Base-by-base conservation (phyloP, 768 basidiomycete genomes). In the Dendrothele bispora region DNA sequence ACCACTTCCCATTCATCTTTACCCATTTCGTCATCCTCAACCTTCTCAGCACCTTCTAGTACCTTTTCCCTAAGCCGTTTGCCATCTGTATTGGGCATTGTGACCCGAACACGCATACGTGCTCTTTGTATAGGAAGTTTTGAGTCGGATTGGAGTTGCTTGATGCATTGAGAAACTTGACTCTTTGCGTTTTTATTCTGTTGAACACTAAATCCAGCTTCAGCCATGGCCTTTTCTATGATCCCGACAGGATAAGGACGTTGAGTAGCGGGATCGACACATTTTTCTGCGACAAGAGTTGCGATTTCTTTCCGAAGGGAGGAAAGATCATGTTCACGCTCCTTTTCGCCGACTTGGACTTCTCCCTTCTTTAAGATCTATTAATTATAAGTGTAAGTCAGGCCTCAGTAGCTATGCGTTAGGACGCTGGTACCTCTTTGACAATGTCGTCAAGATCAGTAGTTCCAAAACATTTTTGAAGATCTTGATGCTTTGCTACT, bases 181-280 rank as follows among this genome's bases (percentile, higher is more conserved):
- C 87, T 89, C 71, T 99, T 99, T 4, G 94, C 95, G 18, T 80
- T 87, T 73, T 98, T 98, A 54, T 85, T 84, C 37, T 78, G 78
- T 57, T 90, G 88, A 22, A 95, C 87, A 55, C 91, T 95, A 67
- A 88, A 95, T 1, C 95, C 95, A 7, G 91, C 87, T 62, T 98
- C 95, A 7, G 82, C 70, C 95, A 99, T 95, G 0, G 94, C 94
- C 67, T 97, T 98, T 62, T 99, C 97, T 53, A 99, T 91, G 75
- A 98, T 91, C 15, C 91, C 86, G 26, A 95, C 91, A 5, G 93
- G 86, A 63, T 98, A 94, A 5, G 95, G 93, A 8, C 83, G 73
- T 62, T 91, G 86, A 1, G 93, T 95, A 4, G 77, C 70, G 1
- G 97, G 97, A 60, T 98, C 95, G 20, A 98, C 95, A 50, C 89